Conservation (phyloP, 2,329 filamentous ascomycete species). For the Leptodontidium sp. region DNA sequence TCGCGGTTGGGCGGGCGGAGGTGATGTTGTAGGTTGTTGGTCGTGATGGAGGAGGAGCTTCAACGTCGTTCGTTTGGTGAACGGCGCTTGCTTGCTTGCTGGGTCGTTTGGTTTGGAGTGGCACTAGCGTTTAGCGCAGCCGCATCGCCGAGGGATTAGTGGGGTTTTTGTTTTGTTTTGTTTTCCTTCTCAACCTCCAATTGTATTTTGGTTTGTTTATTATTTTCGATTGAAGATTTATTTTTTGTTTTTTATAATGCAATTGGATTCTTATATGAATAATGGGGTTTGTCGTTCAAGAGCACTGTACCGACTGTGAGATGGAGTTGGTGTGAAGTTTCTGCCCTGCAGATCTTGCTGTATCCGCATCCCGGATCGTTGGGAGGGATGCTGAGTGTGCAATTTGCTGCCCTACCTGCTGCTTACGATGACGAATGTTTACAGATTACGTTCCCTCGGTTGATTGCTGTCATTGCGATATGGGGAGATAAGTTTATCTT, state of each 20-base stretch:
- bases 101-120: neutral
- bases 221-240: neutral
- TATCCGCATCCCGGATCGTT: neutral
- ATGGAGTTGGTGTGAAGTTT: neutral
- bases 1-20: neutral
- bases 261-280: no score
- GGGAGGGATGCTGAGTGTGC: slow-evolving; percentile 1
- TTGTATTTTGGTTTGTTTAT: no score
- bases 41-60: neutral
- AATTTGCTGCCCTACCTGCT: neutral
- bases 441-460: neutral
- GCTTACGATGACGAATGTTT: neutral
- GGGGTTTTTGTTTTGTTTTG: neutral
- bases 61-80: neutral
- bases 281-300: no score
- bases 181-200: neutral
- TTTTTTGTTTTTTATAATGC: no score
- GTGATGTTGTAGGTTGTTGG: neutral
- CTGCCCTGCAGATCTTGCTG: neutral
- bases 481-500: no score
- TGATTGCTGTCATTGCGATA: neutral
- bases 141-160: slow-evolving; percentile 11
- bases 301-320: no score
- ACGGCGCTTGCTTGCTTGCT: neutral
- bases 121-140: slow-evolving; percentile 17